These are phyloP conservation scores for Suillus paluster DNA, from an alignment of 768 basidiomycete genomes.

Conservation along the genomic window DNA sequence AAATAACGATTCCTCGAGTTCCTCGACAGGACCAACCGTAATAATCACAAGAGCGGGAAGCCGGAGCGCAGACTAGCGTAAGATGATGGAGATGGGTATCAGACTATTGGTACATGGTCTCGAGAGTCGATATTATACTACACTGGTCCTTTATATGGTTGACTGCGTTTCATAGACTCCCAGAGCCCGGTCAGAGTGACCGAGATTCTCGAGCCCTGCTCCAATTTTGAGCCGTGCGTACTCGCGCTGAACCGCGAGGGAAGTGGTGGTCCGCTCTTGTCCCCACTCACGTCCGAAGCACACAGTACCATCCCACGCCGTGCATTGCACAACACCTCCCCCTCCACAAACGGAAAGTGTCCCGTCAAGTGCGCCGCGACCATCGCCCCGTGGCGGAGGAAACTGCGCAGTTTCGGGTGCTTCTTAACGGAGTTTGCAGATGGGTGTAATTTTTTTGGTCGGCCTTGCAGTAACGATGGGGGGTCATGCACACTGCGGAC, in stretches of 20 bases:
- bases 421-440: conserved; percentile 44
- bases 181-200: not conserved
- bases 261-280: conserved; percentile 37
- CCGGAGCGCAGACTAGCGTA: too few relatives aligned
- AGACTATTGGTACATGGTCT: too few relatives aligned
- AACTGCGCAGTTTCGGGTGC: conserved; percentile 83
- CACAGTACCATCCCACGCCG: conserved; percentile 83
- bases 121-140: too few relatives aligned
- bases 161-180: not conserved
- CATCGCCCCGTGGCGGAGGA: conserved; percentile 97
- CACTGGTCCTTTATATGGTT: too few relatives aligned
- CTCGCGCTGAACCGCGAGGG: conserved; percentile 44
- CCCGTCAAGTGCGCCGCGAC: conserved; percentile 93
- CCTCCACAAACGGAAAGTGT: conserved; percentile 94
- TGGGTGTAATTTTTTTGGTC: conserved; percentile 10
- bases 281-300: conserved; percentile 44
- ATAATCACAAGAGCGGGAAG: too few relatives aligned
- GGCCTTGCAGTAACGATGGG: too few relatives aligned
- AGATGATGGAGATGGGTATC: too few relatives aligned
- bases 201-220: conserved; percentile 34
- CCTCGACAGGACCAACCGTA: too few relatives aligned
- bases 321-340: conserved; percentile 86
- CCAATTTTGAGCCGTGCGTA: conserved; percentile 29
- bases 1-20: too few relatives aligned
- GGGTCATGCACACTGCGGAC: conserved; percentile 83